Base-by-base conservation (phyloP, 768 basidiomycete species). In the Suillus weaverae region DNA sequence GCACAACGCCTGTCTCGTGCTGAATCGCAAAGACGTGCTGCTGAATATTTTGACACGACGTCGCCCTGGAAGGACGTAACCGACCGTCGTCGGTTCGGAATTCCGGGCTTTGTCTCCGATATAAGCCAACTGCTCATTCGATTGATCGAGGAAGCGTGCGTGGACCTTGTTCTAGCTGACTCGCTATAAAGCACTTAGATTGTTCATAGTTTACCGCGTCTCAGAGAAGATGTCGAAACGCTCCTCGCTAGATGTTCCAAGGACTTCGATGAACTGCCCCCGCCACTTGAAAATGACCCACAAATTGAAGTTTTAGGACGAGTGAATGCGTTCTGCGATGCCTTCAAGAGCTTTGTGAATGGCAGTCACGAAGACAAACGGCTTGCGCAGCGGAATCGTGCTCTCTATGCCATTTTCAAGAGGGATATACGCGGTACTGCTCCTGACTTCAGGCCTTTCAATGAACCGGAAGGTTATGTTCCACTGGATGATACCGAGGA, bases 231-330 rank as follows among this genome's bases (percentile, higher is more conserved):
- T 65, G 67, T 76, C 6, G 60, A 64, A 0, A 43, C 32, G 10
- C 67, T 71, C 9, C 68, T 81, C 14, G 67, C 68, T 2, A 63
- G 35, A 1, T 79, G 77, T 50, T 66, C 62, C 10, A 39, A 43
- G 9, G 75, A 77, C 39, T 68, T 80, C 0, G 53, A 59, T 0
- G 61, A 35, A 2, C 66, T 81, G 13, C 80, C 81, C 2, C 68
- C 69, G 13, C 70, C 68, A 10, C 69, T 79, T 26, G 70, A 70
- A 5, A 69, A 67, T 8, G 80, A 81, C 13, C 79, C 81, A 7
- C 72, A 78, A 10, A 76, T 76, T 5, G 75, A 78, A 61, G 74
- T 80, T 68, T 66, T 81, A 13, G 72, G 68, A 14, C 68, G 81
- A 0, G 61, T 82, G 39, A 79, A 77, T 4, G 62, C 63, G 11